Evolutionary conservation across 768 basidiomycete species (phyloP), one percentile per base, ranked within the genome.

Genomic region (Suillus clintonianus): DNA sequence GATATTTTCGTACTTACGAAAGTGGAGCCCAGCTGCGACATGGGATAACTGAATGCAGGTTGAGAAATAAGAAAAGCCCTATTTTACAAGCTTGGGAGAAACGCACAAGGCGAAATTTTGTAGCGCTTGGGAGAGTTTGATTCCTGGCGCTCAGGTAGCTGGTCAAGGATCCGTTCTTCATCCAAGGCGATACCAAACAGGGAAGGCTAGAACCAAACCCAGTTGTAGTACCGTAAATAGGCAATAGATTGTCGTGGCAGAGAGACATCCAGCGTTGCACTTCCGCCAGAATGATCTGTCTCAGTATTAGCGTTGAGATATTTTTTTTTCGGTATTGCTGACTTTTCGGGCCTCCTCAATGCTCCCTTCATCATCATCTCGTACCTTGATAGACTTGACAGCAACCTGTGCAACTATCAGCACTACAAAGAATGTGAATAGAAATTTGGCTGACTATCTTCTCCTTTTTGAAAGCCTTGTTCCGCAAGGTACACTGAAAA

Each of bases 101-200:
- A 55, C 72, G n/a, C 67, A 73, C 72, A 17, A 73, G 50, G 19
- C 30, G 53, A 39, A 72, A 61, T 13, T 70, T 58, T n/a, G 64
- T 53, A 42, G 54, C 14, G 30, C 58, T 32, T 22, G 57, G n/a
- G 7, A 72, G 63, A 5, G 48, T 19, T 24, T 53, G 37, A 22
- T 55, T 53, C 60, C 7, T 17, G 45, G 14, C 30, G 22, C 34
- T 66, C 62, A 71, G 32, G 47, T 71, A 71, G 24, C 42, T 24
- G 11, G 48, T 65, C 47, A 71, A 47, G 39, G 56, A 62, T 13
- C 68, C 70, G 13, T 69, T 63, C 22, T 65, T 66, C 32, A 64
- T 58, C 68, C 70, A 68, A 6, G 70, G 70, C 27, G 62, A 73
- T 6, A 73, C 62, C 67, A 71, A 68, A 43, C 65, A 70, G 19